A percentile compares a stretch with the other conserved stretches of the same genome.
These are phyloP conservation scores for Pseudocohnilembus persalinus DNA, from an alignment of 169 alveolate genomes.

Conservation along the genomic window DNA sequence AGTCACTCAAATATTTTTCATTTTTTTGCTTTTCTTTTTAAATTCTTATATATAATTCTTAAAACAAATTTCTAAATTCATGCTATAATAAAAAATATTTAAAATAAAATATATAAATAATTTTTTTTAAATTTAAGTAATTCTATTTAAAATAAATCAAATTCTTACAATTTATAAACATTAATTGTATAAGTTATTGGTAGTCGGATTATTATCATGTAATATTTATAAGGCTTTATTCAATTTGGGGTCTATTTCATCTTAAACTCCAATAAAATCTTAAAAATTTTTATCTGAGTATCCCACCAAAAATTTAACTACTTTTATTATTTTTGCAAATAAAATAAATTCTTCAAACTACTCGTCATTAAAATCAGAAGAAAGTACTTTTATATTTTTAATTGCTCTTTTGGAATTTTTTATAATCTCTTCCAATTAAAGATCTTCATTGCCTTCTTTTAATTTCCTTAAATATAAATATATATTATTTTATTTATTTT, in stretches of 20 bases:
- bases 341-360: not conserved
- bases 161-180: not conserved
- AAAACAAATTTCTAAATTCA: not conserved
- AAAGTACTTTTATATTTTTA: no score
- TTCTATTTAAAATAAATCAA: no score
- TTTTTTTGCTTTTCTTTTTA: not conserved
- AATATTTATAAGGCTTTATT: not conserved
- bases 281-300: no score
- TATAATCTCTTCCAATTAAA: no score
- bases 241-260: not conserved
- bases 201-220: not conserved
- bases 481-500: no score
- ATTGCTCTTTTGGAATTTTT: no score
- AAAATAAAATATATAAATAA: no score
- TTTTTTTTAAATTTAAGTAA: no score
- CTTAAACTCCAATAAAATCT: not conserved
- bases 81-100: no score
- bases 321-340: not conserved
- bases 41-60: not conserved
- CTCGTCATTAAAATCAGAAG: not conserved
- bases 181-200: not conserved
- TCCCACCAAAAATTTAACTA: not conserved
- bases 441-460: no score
- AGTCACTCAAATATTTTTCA: not conserved
- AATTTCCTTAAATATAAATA: no score